Evolutionary conservation across 495 filamentous ascomycete species (phyloP).

Genomic region (Chlorociboria aeruginascens): DNA sequence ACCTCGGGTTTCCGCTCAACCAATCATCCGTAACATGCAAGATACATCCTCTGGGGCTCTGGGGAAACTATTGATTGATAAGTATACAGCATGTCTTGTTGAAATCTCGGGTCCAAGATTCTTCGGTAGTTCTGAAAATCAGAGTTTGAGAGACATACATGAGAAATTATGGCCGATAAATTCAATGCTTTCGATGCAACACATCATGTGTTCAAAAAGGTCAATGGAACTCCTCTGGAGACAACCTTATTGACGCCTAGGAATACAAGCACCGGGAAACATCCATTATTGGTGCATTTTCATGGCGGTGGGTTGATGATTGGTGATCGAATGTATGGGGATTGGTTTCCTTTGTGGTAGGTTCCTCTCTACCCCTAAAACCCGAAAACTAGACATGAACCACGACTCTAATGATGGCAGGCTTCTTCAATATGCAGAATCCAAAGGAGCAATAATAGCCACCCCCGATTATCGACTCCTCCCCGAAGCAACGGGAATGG

Average conservation of each 20-base stretch:
- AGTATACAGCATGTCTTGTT: no score
- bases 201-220: neutral
- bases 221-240: neutral
- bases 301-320: neutral
- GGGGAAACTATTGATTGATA: no score
- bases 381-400: neutral
- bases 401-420: neutral
- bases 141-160: no score
- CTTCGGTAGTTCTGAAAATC: no score
- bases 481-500: constrained; percentile 32
- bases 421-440: neutral
- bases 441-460: constrained; percentile 9
- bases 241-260: neutral
- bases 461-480: constrained; percentile 30
- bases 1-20: no score
- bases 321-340: neutral
- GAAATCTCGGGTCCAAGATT: no score
- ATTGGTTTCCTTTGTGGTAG: neutral
- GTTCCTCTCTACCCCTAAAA: neutral
- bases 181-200: neutral
- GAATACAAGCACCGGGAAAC: neutral
- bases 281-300: neutral
- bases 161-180: neutral
- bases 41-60: no score
- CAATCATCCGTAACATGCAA: no score